These are phyloP conservation scores for Galerina sulciceps DNA, from an alignment of 768 basidiomycete species.

Conservation along the genomic window DNA sequence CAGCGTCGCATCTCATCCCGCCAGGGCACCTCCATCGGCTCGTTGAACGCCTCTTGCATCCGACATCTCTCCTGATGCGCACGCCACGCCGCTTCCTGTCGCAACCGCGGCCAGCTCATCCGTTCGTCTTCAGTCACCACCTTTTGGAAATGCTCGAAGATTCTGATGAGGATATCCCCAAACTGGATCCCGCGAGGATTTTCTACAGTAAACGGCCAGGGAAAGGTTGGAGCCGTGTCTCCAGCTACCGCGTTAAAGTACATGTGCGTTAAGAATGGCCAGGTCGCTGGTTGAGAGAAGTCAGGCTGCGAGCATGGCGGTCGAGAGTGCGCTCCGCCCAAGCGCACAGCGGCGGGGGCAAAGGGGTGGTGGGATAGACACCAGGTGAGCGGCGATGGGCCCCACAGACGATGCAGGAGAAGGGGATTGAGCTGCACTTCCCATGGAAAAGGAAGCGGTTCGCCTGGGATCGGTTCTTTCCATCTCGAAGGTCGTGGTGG, in stretches of 20 bases:
- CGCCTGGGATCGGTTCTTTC: constrained; percentile 41
- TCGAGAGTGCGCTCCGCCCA: constrained; percentile 32
- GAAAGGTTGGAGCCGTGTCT: constrained; percentile 49
- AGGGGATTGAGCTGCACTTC: constrained; percentile 62
- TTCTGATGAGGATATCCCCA: constrained; percentile 52
- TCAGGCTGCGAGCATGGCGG: constrained; percentile 33
- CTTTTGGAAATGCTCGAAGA: constrained; percentile 48
- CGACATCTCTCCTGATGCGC: constrained; percentile 32
- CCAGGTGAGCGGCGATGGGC: constrained; percentile 50
- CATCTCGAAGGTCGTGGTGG: constrained; percentile 54
- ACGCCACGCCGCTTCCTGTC: constrained; percentile 33
- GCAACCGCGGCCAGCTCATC: constrained; percentile 34
- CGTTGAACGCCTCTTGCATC: background rate
- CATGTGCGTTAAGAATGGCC: constrained; percentile 61
- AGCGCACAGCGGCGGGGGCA: constrained; percentile 28
- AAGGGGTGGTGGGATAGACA: constrained; percentile 40
- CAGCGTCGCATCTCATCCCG: constrained; percentile 36
- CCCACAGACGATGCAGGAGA: constrained; percentile 47
- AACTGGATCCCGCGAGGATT: constrained; percentile 52
- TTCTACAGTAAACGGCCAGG: constrained; percentile 58
- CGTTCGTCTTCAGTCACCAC: constrained; percentile 39
- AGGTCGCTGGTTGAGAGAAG: constrained; percentile 65
- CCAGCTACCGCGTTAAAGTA: constrained; percentile 57
- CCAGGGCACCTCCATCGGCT: constrained; percentile 1
- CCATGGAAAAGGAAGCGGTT: constrained; percentile 48